Conservation (phyloP, 495 filamentous ascomycete species). For the Cudoniella acicularis region DNA sequence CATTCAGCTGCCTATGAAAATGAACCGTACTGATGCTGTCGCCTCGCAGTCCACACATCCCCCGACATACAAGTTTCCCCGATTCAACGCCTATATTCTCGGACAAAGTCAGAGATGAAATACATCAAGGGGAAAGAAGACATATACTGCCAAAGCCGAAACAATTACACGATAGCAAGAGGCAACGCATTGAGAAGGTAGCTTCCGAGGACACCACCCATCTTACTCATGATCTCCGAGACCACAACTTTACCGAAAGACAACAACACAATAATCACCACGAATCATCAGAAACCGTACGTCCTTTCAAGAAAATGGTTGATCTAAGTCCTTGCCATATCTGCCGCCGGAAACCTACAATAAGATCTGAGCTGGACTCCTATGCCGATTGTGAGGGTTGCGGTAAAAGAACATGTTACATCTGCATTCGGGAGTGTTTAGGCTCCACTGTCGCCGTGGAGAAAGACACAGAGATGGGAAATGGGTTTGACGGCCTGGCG, state of each 20-base stretch:
- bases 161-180: neutral
- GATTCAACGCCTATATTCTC: neutral
- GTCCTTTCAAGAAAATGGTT: slow-evolving; percentile 9
- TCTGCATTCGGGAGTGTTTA: slow-evolving; percentile 50
- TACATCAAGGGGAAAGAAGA: neutral
- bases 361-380: slow-evolving; percentile 42
- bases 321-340: slow-evolving; percentile 47
- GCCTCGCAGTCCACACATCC: neutral
- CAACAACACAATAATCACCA: too few relatives aligned
- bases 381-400: slow-evolving; percentile 50
- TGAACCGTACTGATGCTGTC: neutral
- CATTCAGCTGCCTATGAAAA: neutral
- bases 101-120: neutral
- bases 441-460: neutral
- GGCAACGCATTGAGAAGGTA: neutral
- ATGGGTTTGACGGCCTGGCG: neutral
- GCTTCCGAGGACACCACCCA: neutral
- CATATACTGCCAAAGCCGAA: neutral
- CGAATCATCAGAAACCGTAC: too few relatives aligned
- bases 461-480: neutral
- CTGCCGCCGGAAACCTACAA: slow-evolving; percentile 46
- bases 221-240: neutral
- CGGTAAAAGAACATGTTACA: slow-evolving; percentile 44
- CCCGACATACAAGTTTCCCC: neutral
- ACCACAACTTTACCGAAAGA: neutral